phyloP scores from a whole-genome alignment of 306 rosid genomes.

The Gynostemma pentaphyllum region DNA sequence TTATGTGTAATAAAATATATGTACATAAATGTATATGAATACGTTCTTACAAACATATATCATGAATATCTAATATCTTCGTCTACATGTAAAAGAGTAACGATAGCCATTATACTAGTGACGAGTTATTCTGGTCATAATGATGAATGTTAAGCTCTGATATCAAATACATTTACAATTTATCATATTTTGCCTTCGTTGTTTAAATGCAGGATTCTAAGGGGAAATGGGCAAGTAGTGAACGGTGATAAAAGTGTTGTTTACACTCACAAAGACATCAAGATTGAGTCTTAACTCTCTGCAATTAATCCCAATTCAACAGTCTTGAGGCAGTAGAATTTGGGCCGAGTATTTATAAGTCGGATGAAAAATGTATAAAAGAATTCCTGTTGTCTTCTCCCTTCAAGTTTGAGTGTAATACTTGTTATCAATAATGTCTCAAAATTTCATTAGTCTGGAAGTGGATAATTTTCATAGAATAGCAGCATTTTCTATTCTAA shows the following conservation, averaged over 20 bases:
- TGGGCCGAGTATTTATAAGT: not conserved
- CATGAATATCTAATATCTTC: not conserved
- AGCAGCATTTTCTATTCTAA: not conserved
- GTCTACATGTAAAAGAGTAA: not conserved
- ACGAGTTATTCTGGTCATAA: no score
- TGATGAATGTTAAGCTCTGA: no score
- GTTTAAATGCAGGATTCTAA: constrained; percentile 60
- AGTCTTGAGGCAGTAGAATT: not conserved
- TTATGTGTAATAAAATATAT: not conserved
- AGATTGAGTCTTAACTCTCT: constrained; percentile 24
- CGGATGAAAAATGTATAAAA: not conserved
- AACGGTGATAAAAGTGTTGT: constrained; percentile 60
- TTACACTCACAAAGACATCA: constrained; percentile 65
- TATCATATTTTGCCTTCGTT: not conserved
- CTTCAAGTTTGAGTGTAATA: not conserved
- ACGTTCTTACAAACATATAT: not conserved
- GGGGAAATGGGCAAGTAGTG: constrained; percentile 82
- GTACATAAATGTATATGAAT: not conserved
- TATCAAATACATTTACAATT: no score
- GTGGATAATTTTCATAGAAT: not conserved
- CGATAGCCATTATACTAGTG: not conserved
- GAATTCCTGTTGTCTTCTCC: not conserved
- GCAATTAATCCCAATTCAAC: not conserved
- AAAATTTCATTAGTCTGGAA: not conserved
- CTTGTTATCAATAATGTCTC: not conserved